Base-by-base conservation (phyloP, 2,329 filamentous ascomycete species). In the Xylaria sp. region DNA sequence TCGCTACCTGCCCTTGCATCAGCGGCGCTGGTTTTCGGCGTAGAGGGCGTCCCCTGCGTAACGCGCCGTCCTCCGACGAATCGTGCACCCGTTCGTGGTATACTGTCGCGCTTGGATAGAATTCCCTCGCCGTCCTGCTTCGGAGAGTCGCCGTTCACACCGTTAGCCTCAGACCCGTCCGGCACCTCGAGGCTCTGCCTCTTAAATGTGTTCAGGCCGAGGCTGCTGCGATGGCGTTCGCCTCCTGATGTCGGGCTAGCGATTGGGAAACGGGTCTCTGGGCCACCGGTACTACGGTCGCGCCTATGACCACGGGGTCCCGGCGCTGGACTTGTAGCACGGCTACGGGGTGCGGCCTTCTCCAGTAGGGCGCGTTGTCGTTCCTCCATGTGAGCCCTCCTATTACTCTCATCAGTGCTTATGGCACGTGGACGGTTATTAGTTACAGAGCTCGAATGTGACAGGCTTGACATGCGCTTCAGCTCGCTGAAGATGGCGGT, bases 401-500 rank as follows among this genome's bases (percentile, higher is more conserved):
- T 92, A 80, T 97, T 97, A 82, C 93, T 97, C 84, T 99, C 96
- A 78, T 99, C 94, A 0, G 94, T 97, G 79, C 93, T 97, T 76
- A 98, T 93, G 34, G 94, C 94, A 56, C 96, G 91, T 27, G 93
- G 92, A 50, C 93, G 90, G 73, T 85, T 86, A 48, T 83, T 82
- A 53, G 76, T 78, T 34, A 85, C 78, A 1, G 90, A 90, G 51
- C 85, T 84, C n/a, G 87, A 87, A 74, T 92, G 89, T 12, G 86
- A 89, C 19, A 92, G 85, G 9, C 88, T 88, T 51, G 91, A 93
- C 78, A 94, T 92, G 74, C 96, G 94, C 85, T 99, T 99, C 71
- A 99, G 86, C 79, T 98, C 96, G 72, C 91, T 93, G 80, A 99
- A 99, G 77, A 99, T 97, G 69, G 92, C 88, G 69, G 97, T 93